Conservation (phyloP, 192 early-diverging fungal genomes). For the Backusella sp. region DNA sequence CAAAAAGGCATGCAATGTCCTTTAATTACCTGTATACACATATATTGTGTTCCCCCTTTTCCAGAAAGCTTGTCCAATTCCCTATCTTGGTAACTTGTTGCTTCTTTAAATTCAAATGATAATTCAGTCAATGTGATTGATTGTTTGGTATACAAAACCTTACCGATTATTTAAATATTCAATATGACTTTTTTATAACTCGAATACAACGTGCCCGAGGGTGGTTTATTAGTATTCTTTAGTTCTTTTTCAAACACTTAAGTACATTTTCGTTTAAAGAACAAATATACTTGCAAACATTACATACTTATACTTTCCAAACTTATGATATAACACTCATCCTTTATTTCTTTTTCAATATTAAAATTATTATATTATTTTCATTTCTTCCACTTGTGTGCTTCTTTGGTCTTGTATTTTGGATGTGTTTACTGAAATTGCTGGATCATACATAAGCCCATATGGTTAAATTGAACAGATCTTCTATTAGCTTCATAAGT, state of each 20-base stretch:
- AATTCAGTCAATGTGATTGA: slow-evolving; percentile 77
- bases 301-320: background rate
- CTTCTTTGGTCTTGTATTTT: slow-evolving; percentile 85
- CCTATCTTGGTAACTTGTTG: slow-evolving; percentile 80
- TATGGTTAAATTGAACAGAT: slow-evolving; percentile 74
- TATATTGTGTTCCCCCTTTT: slow-evolving; percentile 53
- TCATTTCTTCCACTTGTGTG: slow-evolving; percentile 74
- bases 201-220: slow-evolving; percentile 85
- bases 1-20: slow-evolving; percentile 90
- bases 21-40: slow-evolving; percentile 75
- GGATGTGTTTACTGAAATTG: slow-evolving; percentile 92
- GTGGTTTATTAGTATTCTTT: slow-evolving; percentile 89
- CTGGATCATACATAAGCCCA: slow-evolving; percentile 91
- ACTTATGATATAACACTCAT: slow-evolving; percentile 61
- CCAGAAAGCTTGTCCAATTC: slow-evolving; percentile 62
- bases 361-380: slow-evolving; percentile 71
- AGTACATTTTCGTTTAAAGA: slow-evolving; percentile 20
- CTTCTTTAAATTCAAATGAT: slow-evolving; percentile 76
- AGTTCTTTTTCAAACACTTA: slow-evolving; percentile 71
- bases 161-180: slow-evolving; percentile 70
- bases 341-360: slow-evolving; percentile 82
- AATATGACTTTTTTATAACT: slow-evolving; percentile 66
- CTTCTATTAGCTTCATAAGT: slow-evolving; percentile 77
- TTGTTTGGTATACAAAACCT: slow-evolving; percentile 74
- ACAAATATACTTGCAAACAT: background rate